Base-by-base conservation (phyloP, 768 basidiomycete genomes). In the Candolleomyces eurysporus region DNA sequence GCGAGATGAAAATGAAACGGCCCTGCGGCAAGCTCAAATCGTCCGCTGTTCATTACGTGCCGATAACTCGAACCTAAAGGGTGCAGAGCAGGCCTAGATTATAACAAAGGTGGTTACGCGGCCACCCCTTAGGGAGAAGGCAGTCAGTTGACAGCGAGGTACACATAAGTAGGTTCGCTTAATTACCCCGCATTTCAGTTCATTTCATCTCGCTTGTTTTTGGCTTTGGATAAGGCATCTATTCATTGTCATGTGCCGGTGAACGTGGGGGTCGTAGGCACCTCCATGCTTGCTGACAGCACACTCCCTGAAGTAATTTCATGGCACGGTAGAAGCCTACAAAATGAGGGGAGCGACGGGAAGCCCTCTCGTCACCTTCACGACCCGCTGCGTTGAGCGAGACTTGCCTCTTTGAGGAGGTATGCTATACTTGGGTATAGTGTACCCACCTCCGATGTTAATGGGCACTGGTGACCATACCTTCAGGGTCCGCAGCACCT, bases 351-450 rank as follows among this genome's bases (percentile, higher is more conserved):
- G 36, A 26, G 36, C 46, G 7, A 22, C 46, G 46, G 21, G 46
- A 17, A 17, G 46, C 17, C 16, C n/a, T 48, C 46, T 9, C 11
- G 11, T 36, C 36, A 36, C 40, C 14, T 40, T n/a, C 39, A 9
- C 54, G 13, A 21, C 39, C 54, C 54, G 39, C 13, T 43, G n/a
- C 36, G 2, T 26, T 16, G 54, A 39, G 36, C 40, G 32, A 42
- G 17, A 56, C 39, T 19, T 56, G 19, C 54, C 54, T 56, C 39
- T 53, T 56, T 56, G 54, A 56, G 54, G 54, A 36, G 13, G 42
- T 56, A 40, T 56, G 39, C 54, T 56, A 56, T 54, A 42, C 54
- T 42, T 56, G 54, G 54, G 19, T 39, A 56, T 43, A 32, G 52
- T 36, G 31, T 32, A 21, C 52, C 52, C 11, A 36, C 36, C 36